Evolutionary conservation across 148 eudicot genomes (phyloP).

Genomic region (Vaccinium myrtillus): DNA sequence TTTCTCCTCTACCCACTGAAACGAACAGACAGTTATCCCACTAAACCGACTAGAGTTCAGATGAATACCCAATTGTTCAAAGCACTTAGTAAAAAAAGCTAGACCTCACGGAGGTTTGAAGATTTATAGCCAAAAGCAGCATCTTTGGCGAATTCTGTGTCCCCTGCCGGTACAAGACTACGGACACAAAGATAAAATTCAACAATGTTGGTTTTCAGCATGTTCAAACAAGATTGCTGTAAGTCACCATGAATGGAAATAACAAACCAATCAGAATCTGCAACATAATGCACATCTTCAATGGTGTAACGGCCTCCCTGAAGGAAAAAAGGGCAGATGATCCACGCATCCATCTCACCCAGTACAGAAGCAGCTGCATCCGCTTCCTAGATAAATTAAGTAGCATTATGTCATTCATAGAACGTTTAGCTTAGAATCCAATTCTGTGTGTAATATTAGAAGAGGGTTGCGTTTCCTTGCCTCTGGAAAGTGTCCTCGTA

Average conservation of each 20-base stretch:
- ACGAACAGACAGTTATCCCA: slow-evolving; percentile 11
- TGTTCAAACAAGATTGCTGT: background rate
- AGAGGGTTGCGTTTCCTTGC: slow-evolving; percentile 35
- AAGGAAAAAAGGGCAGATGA: slow-evolving; percentile 98
- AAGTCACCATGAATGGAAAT: background rate
- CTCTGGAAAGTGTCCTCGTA: slow-evolving; percentile 98
- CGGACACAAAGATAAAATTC: slow-evolving; percentile 11
- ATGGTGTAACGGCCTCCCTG: slow-evolving; percentile 98
- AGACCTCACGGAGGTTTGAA: slow-evolving; percentile 91
- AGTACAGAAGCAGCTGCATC: slow-evolving; percentile 93
- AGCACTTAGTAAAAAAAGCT: slow-evolving; percentile 12
- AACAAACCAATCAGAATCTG: slow-evolving; percentile 74
- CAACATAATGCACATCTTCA: slow-evolving; percentile 88
- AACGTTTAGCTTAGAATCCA: no score
- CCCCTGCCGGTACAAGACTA: slow-evolving; percentile 98
- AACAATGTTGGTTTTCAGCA: background rate
- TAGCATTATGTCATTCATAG: slow-evolving; percentile 20
- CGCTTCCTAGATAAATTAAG: slow-evolving; percentile 58
- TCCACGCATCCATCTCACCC: slow-evolving; percentile 93
- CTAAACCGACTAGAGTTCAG: slow-evolving; percentile 1
- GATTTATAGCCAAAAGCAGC: slow-evolving; percentile 92
- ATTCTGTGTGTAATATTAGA: background rate
- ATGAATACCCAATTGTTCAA: background rate
- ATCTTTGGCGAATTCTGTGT: slow-evolving; percentile 97
- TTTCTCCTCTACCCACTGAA: slow-evolving; percentile 98